These are phyloP conservation scores for Arachis stenosperma DNA, from an alignment of 306 rosid genomes.

Conservation along the genomic window DNA sequence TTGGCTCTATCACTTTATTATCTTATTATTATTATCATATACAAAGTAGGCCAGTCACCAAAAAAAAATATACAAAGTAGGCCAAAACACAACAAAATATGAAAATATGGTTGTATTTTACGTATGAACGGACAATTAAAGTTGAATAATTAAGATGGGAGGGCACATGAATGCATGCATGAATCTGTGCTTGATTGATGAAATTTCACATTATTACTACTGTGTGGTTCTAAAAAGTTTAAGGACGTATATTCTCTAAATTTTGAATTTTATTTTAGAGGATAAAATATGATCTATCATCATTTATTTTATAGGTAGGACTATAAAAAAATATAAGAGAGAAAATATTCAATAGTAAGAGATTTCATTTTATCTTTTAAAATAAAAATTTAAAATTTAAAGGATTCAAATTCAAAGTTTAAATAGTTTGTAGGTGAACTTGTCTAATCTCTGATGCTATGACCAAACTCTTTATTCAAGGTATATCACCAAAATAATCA, in stretches of 20 bases:
- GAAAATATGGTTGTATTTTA: background rate
- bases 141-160: conserved; percentile 17
- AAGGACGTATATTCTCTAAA: background rate
- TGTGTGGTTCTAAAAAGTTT: conserved; percentile 23
- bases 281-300: background rate
- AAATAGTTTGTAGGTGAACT: no score
- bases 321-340: background rate
- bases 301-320: background rate
- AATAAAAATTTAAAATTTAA: no score
- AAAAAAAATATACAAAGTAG: background rate
- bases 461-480: no score
- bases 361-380: no score
- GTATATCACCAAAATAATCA: no score
- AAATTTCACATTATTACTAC: conserved; percentile 42
- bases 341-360: no score
- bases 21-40: conserved; percentile 24
- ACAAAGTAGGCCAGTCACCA: conserved; percentile 6
- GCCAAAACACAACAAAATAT: conserved; percentile 13
- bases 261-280: background rate
- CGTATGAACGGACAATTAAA: conserved; percentile 13
- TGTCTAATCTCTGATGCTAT: no score
- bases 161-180: background rate
- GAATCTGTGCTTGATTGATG: conserved; percentile 9
- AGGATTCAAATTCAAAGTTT: no score
- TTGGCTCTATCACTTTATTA: conserved; percentile 29